Conservation (phyloP, 352 stramenopile genomes). For the Pythium dissimile region DNA sequence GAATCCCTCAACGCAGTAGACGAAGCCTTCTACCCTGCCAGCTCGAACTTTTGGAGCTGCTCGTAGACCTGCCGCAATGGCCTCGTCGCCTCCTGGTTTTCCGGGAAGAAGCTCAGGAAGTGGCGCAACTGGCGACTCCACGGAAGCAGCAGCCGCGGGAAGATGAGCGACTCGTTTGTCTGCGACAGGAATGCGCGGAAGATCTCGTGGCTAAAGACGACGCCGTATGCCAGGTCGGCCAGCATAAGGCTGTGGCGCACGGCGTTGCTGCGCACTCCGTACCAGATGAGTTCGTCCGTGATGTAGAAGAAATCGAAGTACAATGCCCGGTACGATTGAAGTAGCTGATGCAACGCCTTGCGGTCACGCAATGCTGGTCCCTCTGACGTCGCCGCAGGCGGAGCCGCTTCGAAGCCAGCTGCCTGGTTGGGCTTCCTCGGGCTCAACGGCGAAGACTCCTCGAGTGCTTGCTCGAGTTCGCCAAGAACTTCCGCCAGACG, state of each 20-base stretch:
- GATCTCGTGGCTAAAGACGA: constrained; percentile 85
- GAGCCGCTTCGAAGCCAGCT: constrained; percentile 5
- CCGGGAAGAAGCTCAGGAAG: constrained; percentile 85
- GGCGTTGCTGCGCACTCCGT: constrained; percentile 79
- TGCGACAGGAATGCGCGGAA: constrained; percentile 62
- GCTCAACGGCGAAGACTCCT: constrained; percentile 66
- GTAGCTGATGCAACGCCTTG: constrained; percentile 53
- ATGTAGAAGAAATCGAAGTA: constrained; percentile 93
- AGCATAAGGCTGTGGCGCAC: constrained; percentile 80
- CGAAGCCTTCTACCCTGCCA: neutral
- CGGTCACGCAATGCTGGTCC: constrained; percentile 15
- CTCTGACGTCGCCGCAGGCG: neutral
- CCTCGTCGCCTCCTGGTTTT: constrained; percentile 79
- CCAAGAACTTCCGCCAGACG: constrained; percentile 54
- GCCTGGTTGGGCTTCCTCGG: constrained; percentile 36
- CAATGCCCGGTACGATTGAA: constrained; percentile 77
- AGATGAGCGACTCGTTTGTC: constrained; percentile 25
- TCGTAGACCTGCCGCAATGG: constrained; percentile 79
- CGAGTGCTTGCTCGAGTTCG: constrained; percentile 58
- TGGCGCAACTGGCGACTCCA: constrained; percentile 86
- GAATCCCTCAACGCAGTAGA: no score
- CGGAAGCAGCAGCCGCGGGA: constrained; percentile 71
- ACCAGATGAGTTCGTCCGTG: constrained; percentile 87
- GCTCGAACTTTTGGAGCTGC: constrained; percentile 73
- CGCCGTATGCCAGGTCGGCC: constrained; percentile 74